These are phyloP conservation scores for Alternaria sp. DNA, from an alignment of 2,329 filamentous ascomycete species.

Conservation along the genomic window DNA sequence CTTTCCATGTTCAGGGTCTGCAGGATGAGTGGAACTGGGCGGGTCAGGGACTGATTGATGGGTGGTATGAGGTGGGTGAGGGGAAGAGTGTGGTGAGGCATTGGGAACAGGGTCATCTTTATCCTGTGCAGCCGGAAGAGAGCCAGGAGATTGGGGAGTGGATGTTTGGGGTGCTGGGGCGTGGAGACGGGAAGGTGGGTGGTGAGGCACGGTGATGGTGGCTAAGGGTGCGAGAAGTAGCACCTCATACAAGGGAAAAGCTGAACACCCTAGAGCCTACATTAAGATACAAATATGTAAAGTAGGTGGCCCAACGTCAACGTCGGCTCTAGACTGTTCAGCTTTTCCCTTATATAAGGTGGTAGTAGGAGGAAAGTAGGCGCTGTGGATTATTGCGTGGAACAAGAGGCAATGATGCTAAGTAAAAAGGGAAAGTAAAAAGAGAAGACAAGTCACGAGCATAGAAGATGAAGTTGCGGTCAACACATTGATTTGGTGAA, in stretches of 20 bases:
- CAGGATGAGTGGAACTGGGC: constrained; percentile 46
- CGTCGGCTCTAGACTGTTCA: no score
- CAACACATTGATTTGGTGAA: background rate
- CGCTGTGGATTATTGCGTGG: background rate
- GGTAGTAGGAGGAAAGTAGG: background rate
- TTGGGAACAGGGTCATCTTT: constrained; percentile 47
- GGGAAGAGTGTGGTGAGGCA: constrained; percentile 32
- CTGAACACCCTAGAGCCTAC: no score
- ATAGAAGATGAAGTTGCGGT: background rate
- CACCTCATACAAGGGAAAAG: no score
- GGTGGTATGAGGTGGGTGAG: constrained; percentile 29
- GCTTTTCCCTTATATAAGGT: no score
- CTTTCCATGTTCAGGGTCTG: constrained; percentile 40
- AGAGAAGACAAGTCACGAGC: background rate
- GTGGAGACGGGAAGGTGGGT: background rate
- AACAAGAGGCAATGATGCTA: no score
- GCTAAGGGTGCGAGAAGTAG: background rate
- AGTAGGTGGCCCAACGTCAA: no score
- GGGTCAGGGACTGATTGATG: constrained; percentile 38
- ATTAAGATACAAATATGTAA: no score
- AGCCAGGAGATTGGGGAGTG: constrained; percentile 37
- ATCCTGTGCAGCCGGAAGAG: constrained; percentile 41
- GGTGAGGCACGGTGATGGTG: background rate
- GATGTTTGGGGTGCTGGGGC: constrained; percentile 19
- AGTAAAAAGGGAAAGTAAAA: background rate